Percentiles rank a stretch among this genome's conserved stretches.
Evolutionary conservation across 257 asterid species (phyloP).

Genomic region (Forsythia suspensa): DNA sequence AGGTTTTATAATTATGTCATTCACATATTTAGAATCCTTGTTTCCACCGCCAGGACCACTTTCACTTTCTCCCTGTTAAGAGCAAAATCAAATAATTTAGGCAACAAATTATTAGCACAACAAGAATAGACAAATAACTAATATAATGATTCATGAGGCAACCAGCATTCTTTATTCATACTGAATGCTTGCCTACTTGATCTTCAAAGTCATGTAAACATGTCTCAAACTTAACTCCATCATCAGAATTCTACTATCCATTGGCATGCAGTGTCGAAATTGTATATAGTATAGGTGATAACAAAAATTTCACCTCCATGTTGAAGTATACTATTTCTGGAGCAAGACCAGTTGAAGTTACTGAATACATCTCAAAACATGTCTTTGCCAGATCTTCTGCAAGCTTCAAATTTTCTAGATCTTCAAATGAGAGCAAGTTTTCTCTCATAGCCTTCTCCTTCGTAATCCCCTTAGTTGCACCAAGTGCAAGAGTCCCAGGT

Average conservation of each 20-base stretch:
- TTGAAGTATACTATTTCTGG: conserved; percentile 93
- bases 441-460: conserved; percentile 78
- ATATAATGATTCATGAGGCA: conserved; percentile 2
- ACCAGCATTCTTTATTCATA: not conserved
- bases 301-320: conserved; percentile 50
- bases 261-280: not conserved
- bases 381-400: conserved; percentile 95
- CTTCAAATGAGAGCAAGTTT: conserved; percentile 73
- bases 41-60: conserved; percentile 81
- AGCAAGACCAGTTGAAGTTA: conserved; percentile 91
- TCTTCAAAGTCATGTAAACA: not conserved
- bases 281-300: not conserved
- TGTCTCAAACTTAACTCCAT: not conserved
- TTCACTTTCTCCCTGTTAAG: conserved; percentile 59
- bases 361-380: conserved; percentile 80
- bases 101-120: conserved; percentile 14
- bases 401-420: conserved; percentile 84
- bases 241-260: not conserved
- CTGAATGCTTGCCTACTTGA: not conserved
- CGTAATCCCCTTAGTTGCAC: conserved; percentile 84
- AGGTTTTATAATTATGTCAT: conserved; percentile 78
- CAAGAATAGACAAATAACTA: not conserved
- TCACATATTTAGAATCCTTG: conserved; percentile 59
- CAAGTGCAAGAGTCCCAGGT: conserved; percentile 96
- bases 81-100: conserved; percentile 23